These are phyloP conservation scores for Wickerhamiella brachini DNA, from an alignment of 805 yeast species.

Conservation along the genomic window DNA sequence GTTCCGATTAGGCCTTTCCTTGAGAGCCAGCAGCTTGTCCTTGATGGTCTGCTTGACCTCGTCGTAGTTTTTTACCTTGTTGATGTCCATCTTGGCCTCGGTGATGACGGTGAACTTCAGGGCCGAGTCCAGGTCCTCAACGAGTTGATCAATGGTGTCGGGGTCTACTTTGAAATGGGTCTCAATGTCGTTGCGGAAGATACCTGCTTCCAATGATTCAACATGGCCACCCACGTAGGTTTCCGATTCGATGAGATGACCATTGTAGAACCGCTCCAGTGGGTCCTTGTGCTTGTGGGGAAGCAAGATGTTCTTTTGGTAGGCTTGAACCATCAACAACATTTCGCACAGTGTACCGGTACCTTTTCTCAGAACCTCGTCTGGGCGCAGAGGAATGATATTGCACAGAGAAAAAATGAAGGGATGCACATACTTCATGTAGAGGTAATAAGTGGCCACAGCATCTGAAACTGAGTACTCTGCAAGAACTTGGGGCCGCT, in stretches of 20 bases:
- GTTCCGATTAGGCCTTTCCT: constrained; percentile 43
- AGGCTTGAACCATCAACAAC: constrained; percentile 92
- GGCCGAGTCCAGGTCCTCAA: constrained; percentile 60
- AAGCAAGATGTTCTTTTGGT: constrained; percentile 53
- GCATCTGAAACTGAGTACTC: constrained; percentile 99
- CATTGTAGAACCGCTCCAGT: constrained; percentile 85
- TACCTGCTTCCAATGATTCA: constrained; percentile 95
- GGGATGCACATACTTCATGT: constrained; percentile 94
- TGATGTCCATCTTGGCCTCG: constrained; percentile 59
- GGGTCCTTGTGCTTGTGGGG: constrained; percentile 95
- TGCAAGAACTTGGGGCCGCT: constrained; percentile 79
- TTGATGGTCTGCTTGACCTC: constrained; percentile 53
- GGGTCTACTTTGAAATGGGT: constrained; percentile 69
- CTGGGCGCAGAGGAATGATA: constrained; percentile 91
- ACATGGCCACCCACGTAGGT: constrained; percentile 99
- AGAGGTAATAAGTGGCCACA: constrained; percentile 91
- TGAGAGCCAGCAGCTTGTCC: constrained; percentile 41
- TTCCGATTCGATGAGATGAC: constrained; percentile 85
- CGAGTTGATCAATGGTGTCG: constrained; percentile 63
- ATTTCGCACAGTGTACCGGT: constrained; percentile 98
- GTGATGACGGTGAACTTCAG: constrained; percentile 71
- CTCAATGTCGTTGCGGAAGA: constrained; percentile 77
- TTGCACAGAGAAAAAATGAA: constrained; percentile 91
- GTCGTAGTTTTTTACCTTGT: constrained; percentile 67
- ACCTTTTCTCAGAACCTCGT: constrained; percentile 90